A percentile compares a stretch with the other conserved stretches of the same genome.
These are phyloP conservation scores for Pleurotus djamor DNA, from an alignment of 768 basidiomycete species.

Conservation along the genomic window DNA sequence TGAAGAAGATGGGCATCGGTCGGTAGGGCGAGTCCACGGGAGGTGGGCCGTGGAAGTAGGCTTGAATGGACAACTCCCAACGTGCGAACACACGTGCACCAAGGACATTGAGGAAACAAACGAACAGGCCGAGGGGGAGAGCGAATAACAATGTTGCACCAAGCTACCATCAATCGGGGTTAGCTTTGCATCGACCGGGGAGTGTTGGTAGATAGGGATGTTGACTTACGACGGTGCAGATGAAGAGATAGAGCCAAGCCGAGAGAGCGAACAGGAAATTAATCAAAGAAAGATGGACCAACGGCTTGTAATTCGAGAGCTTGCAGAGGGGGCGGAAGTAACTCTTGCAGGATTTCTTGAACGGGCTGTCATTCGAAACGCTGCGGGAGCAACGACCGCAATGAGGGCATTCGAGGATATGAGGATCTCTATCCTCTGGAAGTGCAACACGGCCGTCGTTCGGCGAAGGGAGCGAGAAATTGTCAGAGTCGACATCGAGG, in stretches of 20 bases:
- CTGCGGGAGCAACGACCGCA: background rate
- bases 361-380: slow-evolving; percentile 9
- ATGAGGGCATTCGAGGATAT: background rate
- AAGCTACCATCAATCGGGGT: slow-evolving; percentile 36
- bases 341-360: slow-evolving; percentile 37
- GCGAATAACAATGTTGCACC: slow-evolving; percentile 80
- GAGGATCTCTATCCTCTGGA: background rate
- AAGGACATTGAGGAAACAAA: slow-evolving; percentile 74
- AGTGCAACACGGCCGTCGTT: background rate
- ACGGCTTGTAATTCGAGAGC: slow-evolving; percentile 55
- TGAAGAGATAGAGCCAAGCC: slow-evolving; percentile 74
- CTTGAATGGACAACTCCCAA: slow-evolving; percentile 72
- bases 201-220: background rate
- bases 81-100: slow-evolving; percentile 70
- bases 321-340: slow-evolving; percentile 64
- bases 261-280: slow-evolving; percentile 76
- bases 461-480: background rate
- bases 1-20: slow-evolving; percentile 68
- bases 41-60: slow-evolving; percentile 64
- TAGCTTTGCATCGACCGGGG: background rate
- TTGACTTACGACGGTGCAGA: slow-evolving; percentile 71
- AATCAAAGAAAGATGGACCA: slow-evolving; percentile 66
- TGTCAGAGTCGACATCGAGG: background rate
- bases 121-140: slow-evolving; percentile 68
- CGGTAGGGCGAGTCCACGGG: slow-evolving; percentile 60